Conservation (phyloP, 2,329 filamentous ascomycete genomes). For the Microsporum ferrugineum region DNA sequence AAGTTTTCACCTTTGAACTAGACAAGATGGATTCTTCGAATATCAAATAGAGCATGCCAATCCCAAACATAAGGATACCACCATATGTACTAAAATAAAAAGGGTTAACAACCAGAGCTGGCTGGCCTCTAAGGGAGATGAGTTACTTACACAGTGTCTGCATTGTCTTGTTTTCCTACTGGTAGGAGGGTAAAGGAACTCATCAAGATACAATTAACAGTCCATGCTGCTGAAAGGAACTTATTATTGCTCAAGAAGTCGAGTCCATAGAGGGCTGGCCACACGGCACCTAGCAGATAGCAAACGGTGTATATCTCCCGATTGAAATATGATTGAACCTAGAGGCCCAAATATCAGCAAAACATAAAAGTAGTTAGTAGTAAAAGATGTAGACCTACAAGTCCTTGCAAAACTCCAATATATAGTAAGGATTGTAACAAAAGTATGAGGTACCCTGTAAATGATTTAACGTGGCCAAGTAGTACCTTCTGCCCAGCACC, state of each 20-base stretch:
- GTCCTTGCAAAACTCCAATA: slow-evolving; percentile 62
- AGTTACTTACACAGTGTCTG: slow-evolving; percentile 59
- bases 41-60: slow-evolving; percentile 66
- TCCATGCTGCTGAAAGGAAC: slow-evolving; percentile 59
- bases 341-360: neutral
- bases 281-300: slow-evolving; percentile 64
- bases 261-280: slow-evolving; percentile 64
- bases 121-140: neutral
- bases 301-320: slow-evolving; percentile 75
- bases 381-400: slow-evolving; percentile 44
- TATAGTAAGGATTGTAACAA: slow-evolving; percentile 55
- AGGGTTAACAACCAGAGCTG: slow-evolving; percentile 13
- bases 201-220: slow-evolving; percentile 66
- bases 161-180: slow-evolving; percentile 71
- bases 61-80: slow-evolving; percentile 62
- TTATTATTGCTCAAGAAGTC: slow-evolving; percentile 59
- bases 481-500: slow-evolving; percentile 54
- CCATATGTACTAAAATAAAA: slow-evolving; percentile 51
- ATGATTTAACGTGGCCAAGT: slow-evolving; percentile 56
- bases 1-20: slow-evolving; percentile 26
- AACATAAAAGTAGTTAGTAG: neutral
- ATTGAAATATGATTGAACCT: slow-evolving; percentile 87
- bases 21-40: slow-evolving; percentile 58
- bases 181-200: slow-evolving; percentile 81
- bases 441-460: slow-evolving; percentile 48